Evolutionary conservation across 1,284 basidiomycete genomes (phyloP).

Genomic region (Bondarzewia mesenterica): DNA sequence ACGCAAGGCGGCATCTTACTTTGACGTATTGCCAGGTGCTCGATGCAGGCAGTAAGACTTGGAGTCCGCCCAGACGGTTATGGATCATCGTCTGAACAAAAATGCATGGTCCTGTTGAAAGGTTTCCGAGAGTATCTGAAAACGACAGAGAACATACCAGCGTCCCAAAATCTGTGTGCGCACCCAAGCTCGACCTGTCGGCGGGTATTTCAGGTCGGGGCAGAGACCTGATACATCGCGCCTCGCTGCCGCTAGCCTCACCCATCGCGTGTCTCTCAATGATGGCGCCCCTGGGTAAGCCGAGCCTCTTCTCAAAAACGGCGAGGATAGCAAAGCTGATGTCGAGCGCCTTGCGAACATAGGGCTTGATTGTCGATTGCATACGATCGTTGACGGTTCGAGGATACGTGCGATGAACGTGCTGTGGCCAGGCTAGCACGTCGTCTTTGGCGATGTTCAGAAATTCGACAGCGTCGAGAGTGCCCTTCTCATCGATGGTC

Average conservation of each 20-base stretch:
- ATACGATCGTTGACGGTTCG: conserved; percentile 17
- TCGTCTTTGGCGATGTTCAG: conserved; percentile 26
- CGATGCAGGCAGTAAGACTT: conserved; percentile 56
- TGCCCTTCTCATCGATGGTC: conserved; percentile 26
- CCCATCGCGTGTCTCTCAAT: conserved; percentile 20
- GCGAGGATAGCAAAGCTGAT: conserved; percentile 25
- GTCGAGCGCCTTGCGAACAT: conserved; percentile 24
- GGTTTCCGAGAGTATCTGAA: not conserved
- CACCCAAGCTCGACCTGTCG: conserved; percentile 22
- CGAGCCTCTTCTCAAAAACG: conserved; percentile 23
- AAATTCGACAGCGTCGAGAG: conserved; percentile 25
- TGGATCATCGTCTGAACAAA: conserved; percentile 49
- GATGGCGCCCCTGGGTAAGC: conserved; percentile 23
- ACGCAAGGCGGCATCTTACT: conserved; percentile 22
- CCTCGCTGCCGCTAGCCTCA: conserved; percentile 29
- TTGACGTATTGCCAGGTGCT: conserved; percentile 62
- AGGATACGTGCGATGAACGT: conserved; percentile 2
- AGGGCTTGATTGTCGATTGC: conserved; percentile 23
- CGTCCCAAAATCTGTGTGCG: conserved; percentile 32
- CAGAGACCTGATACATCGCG: conserved; percentile 28
- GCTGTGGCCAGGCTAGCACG: conserved; percentile 19
- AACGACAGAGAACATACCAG: conserved; percentile 14
- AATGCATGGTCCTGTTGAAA: not conserved
- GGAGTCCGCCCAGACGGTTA: conserved; percentile 65
- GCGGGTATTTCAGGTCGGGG: conserved; percentile 12